Evolutionary conservation across 805 yeast genomes (phyloP).

Genomic region (Myxozyma neglecta): DNA sequence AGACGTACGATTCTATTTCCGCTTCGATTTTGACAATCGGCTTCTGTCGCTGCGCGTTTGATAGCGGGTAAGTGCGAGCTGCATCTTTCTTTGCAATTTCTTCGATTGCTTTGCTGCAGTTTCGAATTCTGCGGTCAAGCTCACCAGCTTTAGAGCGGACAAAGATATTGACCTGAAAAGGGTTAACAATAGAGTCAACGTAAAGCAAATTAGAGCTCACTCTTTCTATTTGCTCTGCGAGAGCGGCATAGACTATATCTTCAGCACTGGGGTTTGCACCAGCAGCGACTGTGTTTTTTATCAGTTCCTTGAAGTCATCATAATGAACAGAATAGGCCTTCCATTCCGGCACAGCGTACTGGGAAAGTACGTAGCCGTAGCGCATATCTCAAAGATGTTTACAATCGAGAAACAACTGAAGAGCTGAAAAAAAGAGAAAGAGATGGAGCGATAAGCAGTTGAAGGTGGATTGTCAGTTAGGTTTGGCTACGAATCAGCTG

Average conservation of each 20-base stretch:
- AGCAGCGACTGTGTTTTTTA: conserved; percentile 55
- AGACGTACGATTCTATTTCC: conserved; percentile 26
- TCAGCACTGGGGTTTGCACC: conserved; percentile 28
- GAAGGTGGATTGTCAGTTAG: neutral
- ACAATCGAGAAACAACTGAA: neutral
- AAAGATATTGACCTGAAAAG: conserved; percentile 51
- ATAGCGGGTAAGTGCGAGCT: conserved; percentile 24
- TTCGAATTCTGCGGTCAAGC: conserved; percentile 52
- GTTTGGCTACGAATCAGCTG: neutral
- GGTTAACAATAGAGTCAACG: neutral
- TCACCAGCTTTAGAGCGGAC: conserved; percentile 69
- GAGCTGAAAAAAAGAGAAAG: neutral
- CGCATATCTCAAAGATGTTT: conserved; percentile 58
- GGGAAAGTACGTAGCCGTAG: conserved; percentile 74
- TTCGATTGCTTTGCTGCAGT: conserved; percentile 45
- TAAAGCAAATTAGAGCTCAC: conserved; percentile 40
- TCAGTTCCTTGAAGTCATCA: conserved; percentile 67
- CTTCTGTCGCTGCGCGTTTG: conserved; percentile 22
- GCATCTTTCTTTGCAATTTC: conserved; percentile 35
- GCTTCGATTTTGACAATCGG: conserved; percentile 21
- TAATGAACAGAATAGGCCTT: conserved; percentile 78
- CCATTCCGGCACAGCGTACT: conserved; percentile 87
- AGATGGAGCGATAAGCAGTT: neutral
- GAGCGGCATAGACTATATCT: conserved; percentile 44
- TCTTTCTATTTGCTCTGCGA: conserved; percentile 60